Evolutionary conservation across 495 filamentous ascomycete species (phyloP).

Genomic region (Hypomontagnella monticulosa): DNA sequence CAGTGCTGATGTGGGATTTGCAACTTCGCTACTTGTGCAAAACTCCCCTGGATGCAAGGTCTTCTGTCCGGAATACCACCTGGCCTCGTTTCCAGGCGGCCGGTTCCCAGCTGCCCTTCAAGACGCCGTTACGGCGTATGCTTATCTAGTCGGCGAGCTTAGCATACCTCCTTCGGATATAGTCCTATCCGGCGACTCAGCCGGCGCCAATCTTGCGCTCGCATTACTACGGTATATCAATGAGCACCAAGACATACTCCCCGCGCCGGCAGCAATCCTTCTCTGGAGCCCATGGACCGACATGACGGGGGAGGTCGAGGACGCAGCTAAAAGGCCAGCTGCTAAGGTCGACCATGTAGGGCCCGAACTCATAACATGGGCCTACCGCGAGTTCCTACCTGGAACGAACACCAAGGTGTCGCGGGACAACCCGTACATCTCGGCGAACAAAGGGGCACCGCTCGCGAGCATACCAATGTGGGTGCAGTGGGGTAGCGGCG

Average conservation of each 20-base stretch:
- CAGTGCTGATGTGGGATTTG: conserved; percentile 44
- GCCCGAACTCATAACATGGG: conserved; percentile 11
- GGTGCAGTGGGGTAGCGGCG: conserved; percentile 10
- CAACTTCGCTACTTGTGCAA: conserved; percentile 23
- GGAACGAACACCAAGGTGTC: not conserved
- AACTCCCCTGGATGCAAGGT: conserved; percentile 29
- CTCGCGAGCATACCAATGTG: conserved; percentile 6
- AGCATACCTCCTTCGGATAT: conserved; percentile 40
- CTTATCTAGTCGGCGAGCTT: conserved; percentile 47
- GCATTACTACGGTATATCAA: conserved; percentile 50
- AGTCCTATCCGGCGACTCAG: conserved; percentile 40
- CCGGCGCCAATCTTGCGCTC: conserved; percentile 42
- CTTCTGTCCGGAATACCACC: conserved; percentile 50
- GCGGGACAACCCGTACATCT: conserved; percentile 7
- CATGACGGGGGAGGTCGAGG: conserved; percentile 19
- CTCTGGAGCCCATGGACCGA: conserved; percentile 42
- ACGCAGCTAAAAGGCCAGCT: conserved; percentile 14
- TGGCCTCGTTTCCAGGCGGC: conserved; percentile 41
- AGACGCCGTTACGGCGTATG: conserved; percentile 55
- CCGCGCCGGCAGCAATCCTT: conserved; percentile 18
- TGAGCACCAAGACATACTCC: conserved; percentile 18
- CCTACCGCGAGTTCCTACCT: conserved; percentile 15
- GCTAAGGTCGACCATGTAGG: conserved; percentile 13
- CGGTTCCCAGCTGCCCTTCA: conserved; percentile 56
- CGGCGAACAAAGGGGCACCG: conserved; percentile 3